A percentile compares a stretch with the other conserved stretches of the same genome.
phyloP scores from a whole-genome alignment of 495 filamentous ascomycete species.

The Annulohypoxylon nitens region DNA sequence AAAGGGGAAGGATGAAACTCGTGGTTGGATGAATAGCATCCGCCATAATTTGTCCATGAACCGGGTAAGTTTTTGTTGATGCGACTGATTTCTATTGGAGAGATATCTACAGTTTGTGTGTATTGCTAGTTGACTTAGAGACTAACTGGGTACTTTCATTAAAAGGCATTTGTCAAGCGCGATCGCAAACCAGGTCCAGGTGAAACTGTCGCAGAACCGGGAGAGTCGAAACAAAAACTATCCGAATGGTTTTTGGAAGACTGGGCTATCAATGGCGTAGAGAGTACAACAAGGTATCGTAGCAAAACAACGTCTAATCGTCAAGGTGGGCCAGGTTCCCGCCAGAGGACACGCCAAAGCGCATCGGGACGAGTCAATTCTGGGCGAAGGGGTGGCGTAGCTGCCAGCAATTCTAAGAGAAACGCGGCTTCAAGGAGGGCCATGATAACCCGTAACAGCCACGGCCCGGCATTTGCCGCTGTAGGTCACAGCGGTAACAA shows the following conservation, averaged over 20 bases:
- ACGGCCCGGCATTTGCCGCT: background rate
- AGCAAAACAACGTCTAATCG: conserved; percentile 51
- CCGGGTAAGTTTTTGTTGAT: conserved; percentile 68
- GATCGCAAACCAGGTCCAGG: conserved; percentile 47
- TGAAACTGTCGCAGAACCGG: conserved; percentile 23
- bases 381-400: conserved; percentile 37
- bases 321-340: conserved; percentile 16
- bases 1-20: conserved; percentile 56
- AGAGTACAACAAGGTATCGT: conserved; percentile 64
- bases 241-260: conserved; percentile 60
- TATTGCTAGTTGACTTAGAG: background rate
- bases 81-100: conserved; percentile 8
- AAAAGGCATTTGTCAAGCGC: conserved; percentile 60
- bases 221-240: conserved; percentile 54
- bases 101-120: conserved; percentile 11
- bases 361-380: conserved; percentile 34
- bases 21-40: conserved; percentile 96
- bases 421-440: conserved; percentile 30
- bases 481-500: background rate
- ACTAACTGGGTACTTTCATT: conserved; percentile 21
- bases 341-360: conserved; percentile 6
- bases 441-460: background rate
- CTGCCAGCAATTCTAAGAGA: conserved; percentile 30
- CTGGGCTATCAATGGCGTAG: conserved; percentile 58
- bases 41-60: conserved; percentile 99